phyloP scores from a whole-genome alignment of 768 basidiomycete genomes.

The Pleurotus platypus region DNA sequence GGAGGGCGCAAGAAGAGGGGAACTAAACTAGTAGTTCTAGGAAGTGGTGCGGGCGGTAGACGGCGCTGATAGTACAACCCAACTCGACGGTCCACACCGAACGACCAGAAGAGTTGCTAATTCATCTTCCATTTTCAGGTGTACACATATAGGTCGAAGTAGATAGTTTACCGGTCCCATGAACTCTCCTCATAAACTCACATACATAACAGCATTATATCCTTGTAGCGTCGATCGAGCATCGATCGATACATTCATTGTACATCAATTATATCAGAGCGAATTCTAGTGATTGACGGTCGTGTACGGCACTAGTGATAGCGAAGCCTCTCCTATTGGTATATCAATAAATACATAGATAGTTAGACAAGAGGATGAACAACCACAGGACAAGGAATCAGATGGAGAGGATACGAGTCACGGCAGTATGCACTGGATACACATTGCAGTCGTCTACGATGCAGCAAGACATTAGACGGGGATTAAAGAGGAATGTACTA shows the following conservation, averaged over 20 bases:
- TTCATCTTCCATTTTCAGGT: neutral
- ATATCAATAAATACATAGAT: conserved; percentile 7
- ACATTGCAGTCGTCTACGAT: neutral
- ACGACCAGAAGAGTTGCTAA: neutral
- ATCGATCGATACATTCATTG: conserved; percentile 1
- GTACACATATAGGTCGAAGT: no score
- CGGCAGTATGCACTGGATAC: neutral
- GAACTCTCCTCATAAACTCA: no score
- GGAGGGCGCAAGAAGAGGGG: conserved; percentile 57
- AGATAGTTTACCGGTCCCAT: no score
- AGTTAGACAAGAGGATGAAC: neutral
- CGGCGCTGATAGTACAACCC: conserved; percentile 26
- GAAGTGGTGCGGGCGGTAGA: conserved; percentile 53
- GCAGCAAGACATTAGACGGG: conserved; percentile 1
- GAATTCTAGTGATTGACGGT: no score
- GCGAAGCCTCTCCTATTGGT: conserved; percentile 1
- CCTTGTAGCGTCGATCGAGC: neutral
- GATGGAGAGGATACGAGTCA: neutral
- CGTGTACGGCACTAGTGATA: no score
- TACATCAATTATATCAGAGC: neutral
- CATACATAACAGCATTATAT: neutral
- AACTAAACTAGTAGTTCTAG: conserved; percentile 67
- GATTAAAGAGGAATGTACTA: neutral
- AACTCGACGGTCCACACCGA: neutral
- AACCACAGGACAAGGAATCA: neutral